Evolutionary conservation across 2,329 filamentous ascomycete species (phyloP).

Genomic region (Aspergillus sp.): DNA sequence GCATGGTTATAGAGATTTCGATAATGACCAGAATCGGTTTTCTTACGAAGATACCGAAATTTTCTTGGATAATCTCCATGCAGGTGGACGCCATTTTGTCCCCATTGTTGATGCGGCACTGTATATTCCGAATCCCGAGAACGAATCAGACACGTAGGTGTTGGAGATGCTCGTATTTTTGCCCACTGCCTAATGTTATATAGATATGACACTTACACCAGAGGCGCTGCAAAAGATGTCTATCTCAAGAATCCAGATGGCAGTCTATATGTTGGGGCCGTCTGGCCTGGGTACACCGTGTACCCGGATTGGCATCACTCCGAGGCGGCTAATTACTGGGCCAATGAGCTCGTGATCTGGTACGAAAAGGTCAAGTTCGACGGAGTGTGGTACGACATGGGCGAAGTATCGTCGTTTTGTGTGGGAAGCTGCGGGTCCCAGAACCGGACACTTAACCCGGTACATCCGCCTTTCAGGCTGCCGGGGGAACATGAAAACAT

Average conservation of each 20-base stretch:
- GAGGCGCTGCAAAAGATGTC: constrained; percentile 49
- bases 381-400: constrained; percentile 63
- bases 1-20: constrained; percentile 61
- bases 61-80: constrained; percentile 56
- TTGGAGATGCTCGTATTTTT: constrained; percentile 18
- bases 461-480: constrained; percentile 64
- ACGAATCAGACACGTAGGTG: constrained; percentile 63
- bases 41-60: constrained; percentile 49
- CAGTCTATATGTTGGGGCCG: constrained; percentile 54
- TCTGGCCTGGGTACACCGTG: constrained; percentile 61
- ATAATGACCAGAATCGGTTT: constrained; percentile 55
- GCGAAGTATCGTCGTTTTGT: constrained; percentile 64
- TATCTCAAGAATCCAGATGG: constrained; percentile 58
- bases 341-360: constrained; percentile 53
- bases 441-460: constrained; percentile 66
- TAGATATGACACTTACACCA: constrained; percentile 53
- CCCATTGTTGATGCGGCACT: constrained; percentile 65
- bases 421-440: constrained; percentile 69
- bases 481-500: constrained; percentile 64
- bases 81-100: constrained; percentile 57
- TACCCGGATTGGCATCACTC: constrained; percentile 62
- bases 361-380: constrained; percentile 55
- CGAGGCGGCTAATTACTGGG: constrained; percentile 61
- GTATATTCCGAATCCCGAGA: constrained; percentile 71
- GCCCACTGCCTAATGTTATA: neutral